A percentile compares a stretch with the other conserved stretches of the same genome.
phyloP scores from a whole-genome alignment of 768 basidiomycete genomes.

The Trametes sanguinea region DNA sequence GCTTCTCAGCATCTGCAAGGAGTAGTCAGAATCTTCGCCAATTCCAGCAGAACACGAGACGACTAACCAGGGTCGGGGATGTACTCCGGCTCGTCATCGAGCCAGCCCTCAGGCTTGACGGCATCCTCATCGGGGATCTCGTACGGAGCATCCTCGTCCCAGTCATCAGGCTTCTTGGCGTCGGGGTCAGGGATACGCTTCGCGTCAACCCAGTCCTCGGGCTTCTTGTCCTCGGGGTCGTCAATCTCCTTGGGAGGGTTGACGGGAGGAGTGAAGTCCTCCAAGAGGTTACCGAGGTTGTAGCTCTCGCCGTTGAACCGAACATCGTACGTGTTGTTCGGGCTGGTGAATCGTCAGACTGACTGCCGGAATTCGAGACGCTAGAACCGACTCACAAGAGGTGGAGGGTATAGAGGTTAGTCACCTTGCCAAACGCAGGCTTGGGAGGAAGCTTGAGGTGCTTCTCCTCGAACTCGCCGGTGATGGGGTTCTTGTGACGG shows the following conservation, averaged over 20 bases:
- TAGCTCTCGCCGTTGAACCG: slow-evolving; percentile 84
- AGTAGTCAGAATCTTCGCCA: not conserved
- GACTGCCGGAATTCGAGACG: slow-evolving; percentile 1
- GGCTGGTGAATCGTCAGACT: slow-evolving; percentile 46
- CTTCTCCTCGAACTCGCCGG: slow-evolving; percentile 95
- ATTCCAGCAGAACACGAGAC: not conserved
- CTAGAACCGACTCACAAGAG: slow-evolving; percentile 65
- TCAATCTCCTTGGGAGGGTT: slow-evolving; percentile 94
- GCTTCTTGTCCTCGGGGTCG: slow-evolving; percentile 90
- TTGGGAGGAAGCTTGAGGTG: slow-evolving; percentile 82
- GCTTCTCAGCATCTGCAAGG: slow-evolving; percentile 77
- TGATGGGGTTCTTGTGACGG: slow-evolving; percentile 93
- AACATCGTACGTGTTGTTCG: slow-evolving; percentile 93
- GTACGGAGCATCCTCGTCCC: slow-evolving; percentile 97
- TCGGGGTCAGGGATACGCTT: slow-evolving; percentile 84
- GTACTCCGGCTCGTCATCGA: slow-evolving; percentile 78
- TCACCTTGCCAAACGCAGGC: slow-evolving; percentile 79
- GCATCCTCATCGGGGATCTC: slow-evolving; percentile 89
- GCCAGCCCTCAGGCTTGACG: slow-evolving; percentile 92
- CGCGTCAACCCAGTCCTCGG: slow-evolving; percentile 88
- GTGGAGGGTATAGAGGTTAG: slow-evolving; percentile 93
- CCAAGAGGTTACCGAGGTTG: slow-evolving; percentile 80
- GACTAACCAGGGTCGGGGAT: slow-evolving; percentile 84
- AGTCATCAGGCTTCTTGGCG: slow-evolving; percentile 92
- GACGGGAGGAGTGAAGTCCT: slow-evolving; percentile 91